Evolutionary conservation across 441 rosid genomes (phyloP).

Genomic region (Arabidopsis lyrata): DNA sequence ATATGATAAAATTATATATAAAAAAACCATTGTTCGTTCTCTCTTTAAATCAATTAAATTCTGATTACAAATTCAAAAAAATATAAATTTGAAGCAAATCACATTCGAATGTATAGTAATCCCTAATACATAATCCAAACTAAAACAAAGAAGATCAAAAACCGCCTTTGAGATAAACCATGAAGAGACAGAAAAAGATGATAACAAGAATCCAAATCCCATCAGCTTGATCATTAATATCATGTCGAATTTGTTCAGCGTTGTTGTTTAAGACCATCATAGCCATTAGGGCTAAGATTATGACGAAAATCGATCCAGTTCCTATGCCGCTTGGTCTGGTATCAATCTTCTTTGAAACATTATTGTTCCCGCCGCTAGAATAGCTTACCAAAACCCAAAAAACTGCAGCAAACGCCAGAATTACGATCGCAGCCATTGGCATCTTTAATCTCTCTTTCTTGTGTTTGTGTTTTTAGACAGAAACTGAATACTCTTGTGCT

Average conservation of each 20-base stretch:
- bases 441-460: conserved; percentile 22
- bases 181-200: background rate
- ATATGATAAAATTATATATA: conserved; percentile 9
- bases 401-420: background rate
- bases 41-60: background rate
- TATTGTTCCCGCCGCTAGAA: background rate
- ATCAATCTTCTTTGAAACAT: conserved; percentile 7
- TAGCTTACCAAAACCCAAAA: background rate
- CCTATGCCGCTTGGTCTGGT: conserved; percentile 20
- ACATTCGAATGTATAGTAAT: background rate
- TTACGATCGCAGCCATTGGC: background rate
- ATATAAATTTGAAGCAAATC: background rate
- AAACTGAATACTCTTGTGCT: background rate
- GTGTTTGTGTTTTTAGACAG: conserved; percentile 2
- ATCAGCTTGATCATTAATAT: background rate
- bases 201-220: background rate
- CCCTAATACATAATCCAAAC: background rate
- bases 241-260: background rate
- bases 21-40: conserved; percentile 16
- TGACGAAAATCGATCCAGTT: conserved; percentile 20
- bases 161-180: conserved; percentile 6
- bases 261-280: conserved; percentile 6
- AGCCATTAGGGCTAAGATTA: background rate
- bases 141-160: background rate
- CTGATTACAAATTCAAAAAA: background rate